These are phyloP conservation scores for Zoysia pacifica DNA, from an alignment of 176 grass and related monocot genomes.

Conservation along the genomic window DNA sequence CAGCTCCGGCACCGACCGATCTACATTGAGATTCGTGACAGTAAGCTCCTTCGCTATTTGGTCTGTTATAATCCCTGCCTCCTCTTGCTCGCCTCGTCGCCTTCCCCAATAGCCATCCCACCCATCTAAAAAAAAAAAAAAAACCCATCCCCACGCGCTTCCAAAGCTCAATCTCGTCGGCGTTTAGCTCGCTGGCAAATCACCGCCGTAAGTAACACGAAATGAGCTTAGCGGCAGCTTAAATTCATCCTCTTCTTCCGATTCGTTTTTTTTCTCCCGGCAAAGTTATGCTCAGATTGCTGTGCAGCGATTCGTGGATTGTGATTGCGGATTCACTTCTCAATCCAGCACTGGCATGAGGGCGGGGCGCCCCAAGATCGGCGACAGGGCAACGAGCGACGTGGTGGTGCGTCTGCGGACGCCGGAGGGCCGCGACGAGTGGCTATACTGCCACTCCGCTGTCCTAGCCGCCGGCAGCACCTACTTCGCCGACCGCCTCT, in stretches of 20 bases:
- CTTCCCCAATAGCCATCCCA: neutral
- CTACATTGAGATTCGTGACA: neutral
- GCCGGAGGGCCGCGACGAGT: constrained; percentile 79
- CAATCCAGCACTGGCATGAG: constrained; percentile 35
- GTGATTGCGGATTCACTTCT: neutral
- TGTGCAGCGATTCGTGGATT: neutral
- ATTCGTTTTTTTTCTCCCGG: neutral
- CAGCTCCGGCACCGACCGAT: neutral
- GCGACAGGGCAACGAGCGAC: constrained; percentile 75
- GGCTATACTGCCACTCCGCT: constrained; percentile 83
- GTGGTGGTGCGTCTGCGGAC: constrained; percentile 88
- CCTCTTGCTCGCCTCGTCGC: neutral
- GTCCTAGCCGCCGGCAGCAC: constrained; percentile 68
- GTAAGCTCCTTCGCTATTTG: neutral
- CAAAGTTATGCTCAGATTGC: constrained; percentile 2
- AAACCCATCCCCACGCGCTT: neutral
- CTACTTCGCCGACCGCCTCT: constrained; percentile 88
- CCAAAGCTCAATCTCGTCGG: neutral
- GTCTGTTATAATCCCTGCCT: neutral
- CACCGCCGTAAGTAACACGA: neutral
- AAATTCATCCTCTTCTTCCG: neutral
- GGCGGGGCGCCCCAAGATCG: constrained; percentile 47
- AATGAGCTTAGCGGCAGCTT: neutral
- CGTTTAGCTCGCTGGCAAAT: neutral
- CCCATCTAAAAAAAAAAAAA: too few relatives aligned